Evolutionary conservation across 768 basidiomycete genomes (phyloP).

Genomic region (Gloeostereum incarnatum): DNA sequence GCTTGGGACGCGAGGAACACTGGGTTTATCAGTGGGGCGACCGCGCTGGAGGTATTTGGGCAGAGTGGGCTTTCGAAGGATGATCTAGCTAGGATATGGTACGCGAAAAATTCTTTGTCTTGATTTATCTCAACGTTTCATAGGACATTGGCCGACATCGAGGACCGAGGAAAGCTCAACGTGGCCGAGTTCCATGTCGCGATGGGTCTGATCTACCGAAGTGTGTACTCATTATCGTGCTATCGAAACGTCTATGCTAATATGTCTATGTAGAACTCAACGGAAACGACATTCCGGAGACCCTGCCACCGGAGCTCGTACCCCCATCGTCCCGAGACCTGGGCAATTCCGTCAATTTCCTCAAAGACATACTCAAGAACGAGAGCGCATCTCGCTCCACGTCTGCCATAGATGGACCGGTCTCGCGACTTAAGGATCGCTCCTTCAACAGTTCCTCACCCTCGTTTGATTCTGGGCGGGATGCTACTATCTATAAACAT

Average conservation of each 20-base stretch:
- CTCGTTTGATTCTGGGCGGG: constrained; percentile 50
- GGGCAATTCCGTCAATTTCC: constrained; percentile 79
- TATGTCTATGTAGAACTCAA: constrained; percentile 58
- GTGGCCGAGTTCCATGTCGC: constrained; percentile 96
- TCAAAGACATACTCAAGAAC: constrained; percentile 81
- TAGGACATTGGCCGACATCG: constrained; percentile 88
- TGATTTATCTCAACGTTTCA: constrained; percentile 2
- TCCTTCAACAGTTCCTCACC: constrained; percentile 55
- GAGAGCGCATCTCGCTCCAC: constrained; percentile 73
- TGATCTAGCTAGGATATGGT: constrained; percentile 93
- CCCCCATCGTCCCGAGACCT: constrained; percentile 90
- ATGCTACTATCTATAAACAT: constrained; percentile 92
- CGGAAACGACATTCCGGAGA: constrained; percentile 83
- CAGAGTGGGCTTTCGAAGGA: constrained; percentile 85
- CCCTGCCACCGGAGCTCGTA: constrained; percentile 80
- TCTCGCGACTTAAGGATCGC: constrained; percentile 58
- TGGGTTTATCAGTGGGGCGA: constrained; percentile 81
- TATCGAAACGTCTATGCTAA: constrained; percentile 2
- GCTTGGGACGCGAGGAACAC: constrained; percentile 83
- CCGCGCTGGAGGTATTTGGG: constrained; percentile 88
- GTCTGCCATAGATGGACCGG: constrained; percentile 35
- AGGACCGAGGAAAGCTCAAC: constrained; percentile 93
- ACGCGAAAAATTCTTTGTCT: constrained; percentile 3
- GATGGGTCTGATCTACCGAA: constrained; percentile 95
- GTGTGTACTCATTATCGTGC: constrained; percentile 38